These are phyloP conservation scores for Fusarium humuli DNA, from an alignment of 2,329 filamentous ascomycete species.

Conservation along the genomic window DNA sequence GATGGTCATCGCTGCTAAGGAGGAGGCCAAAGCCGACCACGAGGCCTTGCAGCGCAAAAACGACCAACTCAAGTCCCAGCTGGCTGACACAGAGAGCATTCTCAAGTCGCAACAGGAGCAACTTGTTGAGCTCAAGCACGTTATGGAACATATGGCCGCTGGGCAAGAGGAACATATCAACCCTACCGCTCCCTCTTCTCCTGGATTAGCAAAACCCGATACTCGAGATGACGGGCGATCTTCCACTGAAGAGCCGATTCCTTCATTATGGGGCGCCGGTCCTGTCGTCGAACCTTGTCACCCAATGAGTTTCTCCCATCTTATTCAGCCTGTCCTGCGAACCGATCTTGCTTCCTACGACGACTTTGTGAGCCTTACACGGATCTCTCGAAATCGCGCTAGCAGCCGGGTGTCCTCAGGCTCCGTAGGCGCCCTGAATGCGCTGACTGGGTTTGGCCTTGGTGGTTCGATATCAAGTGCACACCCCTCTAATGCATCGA, in stretches of 20 bases:
- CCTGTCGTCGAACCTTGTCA: slow-evolving; percentile 61
- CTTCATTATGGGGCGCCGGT: slow-evolving; percentile 47
- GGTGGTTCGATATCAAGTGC: slow-evolving; percentile 61
- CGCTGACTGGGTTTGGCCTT: slow-evolving; percentile 57
- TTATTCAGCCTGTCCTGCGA: slow-evolving; percentile 85
- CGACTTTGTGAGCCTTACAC: slow-evolving; percentile 84
- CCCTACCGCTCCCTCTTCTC: slow-evolving; percentile 84
- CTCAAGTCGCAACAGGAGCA: slow-evolving; percentile 94
- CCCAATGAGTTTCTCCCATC: slow-evolving; percentile 80
- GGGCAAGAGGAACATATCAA: slow-evolving; percentile 78
- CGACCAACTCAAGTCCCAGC: slow-evolving; percentile 85
- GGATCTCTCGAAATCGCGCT: slow-evolving; percentile 71
- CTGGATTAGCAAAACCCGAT: slow-evolving; percentile 78
- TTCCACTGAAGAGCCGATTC: slow-evolving; percentile 49
- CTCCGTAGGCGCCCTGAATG: slow-evolving; percentile 66
- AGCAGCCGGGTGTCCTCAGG: slow-evolving; percentile 77
- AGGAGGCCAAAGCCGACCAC: slow-evolving; percentile 86
- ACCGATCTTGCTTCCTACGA: slow-evolving; percentile 84
- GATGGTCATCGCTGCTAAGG: slow-evolving; percentile 92
- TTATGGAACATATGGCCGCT: slow-evolving; percentile 87
- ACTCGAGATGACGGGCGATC: slow-evolving; percentile 58
- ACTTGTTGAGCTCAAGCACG: slow-evolving; percentile 86
- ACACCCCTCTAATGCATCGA: slow-evolving; percentile 69
- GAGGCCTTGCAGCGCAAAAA: slow-evolving; percentile 86
- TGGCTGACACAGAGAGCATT: slow-evolving; percentile 86